Percentiles rank a stretch among this genome's conserved stretches.
Evolutionary conservation across 2,329 filamentous ascomycete species (phyloP).

Genomic region (Chalara sp.): DNA sequence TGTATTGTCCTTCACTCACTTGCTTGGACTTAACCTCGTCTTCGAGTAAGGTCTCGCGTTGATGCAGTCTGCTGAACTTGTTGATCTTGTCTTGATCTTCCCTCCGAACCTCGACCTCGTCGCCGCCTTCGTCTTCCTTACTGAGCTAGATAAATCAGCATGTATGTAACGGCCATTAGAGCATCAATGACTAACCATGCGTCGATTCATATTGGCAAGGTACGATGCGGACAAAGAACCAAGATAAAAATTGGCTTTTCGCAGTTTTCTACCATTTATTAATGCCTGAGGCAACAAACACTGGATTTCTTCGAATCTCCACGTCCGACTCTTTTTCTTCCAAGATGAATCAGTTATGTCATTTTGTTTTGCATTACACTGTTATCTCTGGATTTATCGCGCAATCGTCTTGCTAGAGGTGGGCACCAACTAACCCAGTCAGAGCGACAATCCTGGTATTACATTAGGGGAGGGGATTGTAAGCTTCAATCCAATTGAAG

Average conservation of each 20-base stretch:
- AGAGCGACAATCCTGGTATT: too few relatives aligned
- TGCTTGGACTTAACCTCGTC: slow-evolving; percentile 75
- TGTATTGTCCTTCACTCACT: slow-evolving; percentile 42
- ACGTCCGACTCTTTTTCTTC: not conserved
- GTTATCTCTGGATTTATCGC: too few relatives aligned
- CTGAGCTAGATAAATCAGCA: slow-evolving; percentile 52
- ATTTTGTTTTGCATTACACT: too few relatives aligned
- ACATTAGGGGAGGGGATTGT: too few relatives aligned
- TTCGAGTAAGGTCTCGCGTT: slow-evolving; percentile 71
- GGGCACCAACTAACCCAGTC: too few relatives aligned
- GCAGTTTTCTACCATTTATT: not conserved
- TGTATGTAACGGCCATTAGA: not conserved
- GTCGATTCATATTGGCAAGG: slow-evolving; percentile 14
- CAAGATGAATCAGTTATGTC: too few relatives aligned
- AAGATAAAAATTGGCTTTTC: not conserved
- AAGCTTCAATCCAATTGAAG: too few relatives aligned
- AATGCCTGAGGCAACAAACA: not conserved
- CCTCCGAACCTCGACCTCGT: slow-evolving; percentile 88
- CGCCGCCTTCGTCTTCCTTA: slow-evolving; percentile 80
- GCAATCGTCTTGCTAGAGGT: too few relatives aligned
- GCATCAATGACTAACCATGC: slow-evolving; percentile 14
- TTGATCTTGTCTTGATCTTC: slow-evolving; percentile 99
- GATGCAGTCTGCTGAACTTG: slow-evolving; percentile 89
- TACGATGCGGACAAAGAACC: not conserved
- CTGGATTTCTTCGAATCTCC: not conserved